phyloP scores from a whole-genome alignment of 1,139 yeast genomes.

The Yamadazyma sp. region DNA sequence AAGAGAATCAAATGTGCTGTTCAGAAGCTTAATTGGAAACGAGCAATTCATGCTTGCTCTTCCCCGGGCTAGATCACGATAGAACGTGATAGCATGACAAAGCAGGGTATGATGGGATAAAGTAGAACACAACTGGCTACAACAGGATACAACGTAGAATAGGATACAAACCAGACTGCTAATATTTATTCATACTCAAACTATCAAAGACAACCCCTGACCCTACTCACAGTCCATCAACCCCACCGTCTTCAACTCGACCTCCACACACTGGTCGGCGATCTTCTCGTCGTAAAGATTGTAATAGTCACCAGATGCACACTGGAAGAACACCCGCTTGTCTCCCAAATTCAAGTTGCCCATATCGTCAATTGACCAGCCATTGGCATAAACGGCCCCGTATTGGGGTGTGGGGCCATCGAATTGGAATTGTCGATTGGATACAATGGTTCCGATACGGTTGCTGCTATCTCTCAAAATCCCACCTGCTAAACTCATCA shows the following conservation, averaged over 20 bases:
- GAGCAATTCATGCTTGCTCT: too few relatives aligned
- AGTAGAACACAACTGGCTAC: too few relatives aligned
- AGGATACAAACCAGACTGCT: too few relatives aligned
- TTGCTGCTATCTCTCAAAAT: conserved; percentile 34
- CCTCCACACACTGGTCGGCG: conserved; percentile 36
- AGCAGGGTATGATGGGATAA: too few relatives aligned
- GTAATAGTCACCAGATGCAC: conserved; percentile 45
- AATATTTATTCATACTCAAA: too few relatives aligned
- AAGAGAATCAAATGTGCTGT: too few relatives aligned
- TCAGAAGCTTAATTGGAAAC: too few relatives aligned
- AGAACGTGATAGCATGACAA: too few relatives aligned
- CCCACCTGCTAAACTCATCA: conserved; percentile 33
- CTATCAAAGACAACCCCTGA: too few relatives aligned
- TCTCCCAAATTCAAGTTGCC: conserved; percentile 41
- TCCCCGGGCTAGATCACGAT: too few relatives aligned
- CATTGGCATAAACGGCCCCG: conserved; percentile 43
- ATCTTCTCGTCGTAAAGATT: conserved; percentile 38
- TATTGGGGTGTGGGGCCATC: conserved; percentile 48
- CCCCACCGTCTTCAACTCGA: conserved; percentile 36
- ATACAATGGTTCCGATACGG: conserved; percentile 44
- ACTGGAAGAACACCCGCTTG: conserved; percentile 37
- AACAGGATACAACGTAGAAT: too few relatives aligned
- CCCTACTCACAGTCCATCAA: conserved; percentile 27
- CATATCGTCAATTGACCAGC: conserved; percentile 40
- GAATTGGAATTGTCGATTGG: conserved; percentile 45